These are phyloP conservation scores for Echinosophora koreensis DNA, from an alignment of 306 rosid genomes.

Conservation along the genomic window DNA sequence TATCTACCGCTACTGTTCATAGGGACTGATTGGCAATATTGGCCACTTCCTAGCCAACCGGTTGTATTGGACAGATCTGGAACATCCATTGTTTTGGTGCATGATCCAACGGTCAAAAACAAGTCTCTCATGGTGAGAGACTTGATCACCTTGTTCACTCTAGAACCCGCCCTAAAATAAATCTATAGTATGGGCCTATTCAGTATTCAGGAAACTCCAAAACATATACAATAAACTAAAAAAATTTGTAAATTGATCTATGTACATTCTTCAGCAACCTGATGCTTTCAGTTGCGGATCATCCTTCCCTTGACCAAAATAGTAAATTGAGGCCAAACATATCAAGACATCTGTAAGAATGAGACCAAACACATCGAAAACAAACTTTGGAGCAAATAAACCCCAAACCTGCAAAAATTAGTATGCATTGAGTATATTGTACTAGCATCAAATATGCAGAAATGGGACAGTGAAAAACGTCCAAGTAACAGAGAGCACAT, in stretches of 20 bases:
- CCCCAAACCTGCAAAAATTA: slow-evolving; percentile 89
- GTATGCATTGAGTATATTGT: slow-evolving; percentile 13
- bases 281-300: slow-evolving; percentile 24
- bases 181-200: slow-evolving; percentile 7
- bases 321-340: slow-evolving; percentile 81
- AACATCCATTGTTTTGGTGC: no score
- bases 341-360: slow-evolving; percentile 69
- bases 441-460: slow-evolving; percentile 30
- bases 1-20: no score
- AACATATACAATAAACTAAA: background rate
- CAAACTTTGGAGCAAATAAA: slow-evolving; percentile 95
- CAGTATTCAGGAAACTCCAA: background rate
- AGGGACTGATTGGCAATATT: no score
- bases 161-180: slow-evolving; percentile 10
- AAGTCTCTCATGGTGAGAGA: no score
- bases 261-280: slow-evolving; percentile 34
- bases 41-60: no score
- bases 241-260: background rate
- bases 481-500: background rate
- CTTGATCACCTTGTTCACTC: no score
- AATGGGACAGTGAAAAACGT: background rate
- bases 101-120: no score
- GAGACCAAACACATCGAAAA: slow-evolving; percentile 82
- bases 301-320: slow-evolving; percentile 56
- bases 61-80: no score